Evolutionary conservation across 306 rosid species (phyloP), one percentile per base, ranked within the genome.

Genomic region (Argentina anserina): DNA sequence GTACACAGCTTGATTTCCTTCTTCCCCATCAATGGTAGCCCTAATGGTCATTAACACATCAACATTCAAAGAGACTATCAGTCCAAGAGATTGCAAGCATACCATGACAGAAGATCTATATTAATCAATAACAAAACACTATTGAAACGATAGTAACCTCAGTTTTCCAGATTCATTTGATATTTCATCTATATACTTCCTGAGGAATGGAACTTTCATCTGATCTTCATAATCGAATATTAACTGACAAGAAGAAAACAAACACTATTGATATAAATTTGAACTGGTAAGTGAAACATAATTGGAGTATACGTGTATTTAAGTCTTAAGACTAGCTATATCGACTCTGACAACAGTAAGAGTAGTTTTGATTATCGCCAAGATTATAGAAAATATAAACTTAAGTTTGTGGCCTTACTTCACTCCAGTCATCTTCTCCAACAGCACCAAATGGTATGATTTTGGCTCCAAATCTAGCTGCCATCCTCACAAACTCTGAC

Each of bases 401-500:
- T 47, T 17, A 17, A 21, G 37, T 10, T 52, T 63, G 13, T 37
- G 34, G 69, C 52, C 96, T 81, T 89, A 90, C 97, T 67, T 93
- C 53, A 56, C 86, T 87, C 63, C 91, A 26, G 80, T 90, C 97
- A 84, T 93, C 98, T 84, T 90, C 97, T 67, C 98, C 98, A 83
- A 93, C 96, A 37, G 65, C 78, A 50, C 93, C 98, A 76, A 93
- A 93, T 61, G 96, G 98, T 70, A 93, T 72, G 49, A 93, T 93
- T 88, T 85, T 93, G 77, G 97, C 93, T 79, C 97, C 94, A 76
- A 93, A 93, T 80, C 89, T 85, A n/a, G 90, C 87, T 50, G 98
- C 97, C 97, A 90, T 87, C 69, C 98, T 86, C 63, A 93, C 93
- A 87, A 93, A 93, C 84, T 93, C 97, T 0, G 97, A 83, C 78